Percentiles rank a stretch among this genome's conserved stretches.
Conservation (phyloP, 768 basidiomycete genomes). For the Tulasnella sp. region DNA sequence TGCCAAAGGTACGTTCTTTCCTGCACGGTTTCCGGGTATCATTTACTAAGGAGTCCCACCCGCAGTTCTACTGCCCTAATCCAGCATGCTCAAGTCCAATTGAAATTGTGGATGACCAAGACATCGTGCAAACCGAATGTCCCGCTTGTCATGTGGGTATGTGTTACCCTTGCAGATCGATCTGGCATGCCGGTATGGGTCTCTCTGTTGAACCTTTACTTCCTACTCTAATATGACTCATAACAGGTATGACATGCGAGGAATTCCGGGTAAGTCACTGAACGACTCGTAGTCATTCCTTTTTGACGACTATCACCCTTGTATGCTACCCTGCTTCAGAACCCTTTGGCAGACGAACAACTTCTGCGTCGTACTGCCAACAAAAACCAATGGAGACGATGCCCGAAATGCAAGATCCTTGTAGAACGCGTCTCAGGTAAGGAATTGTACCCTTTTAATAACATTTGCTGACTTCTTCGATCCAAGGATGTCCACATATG, state of each 20-base stretch:
- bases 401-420: conserved; percentile 4
- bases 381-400: conserved; percentile 11
- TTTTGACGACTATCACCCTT: background rate
- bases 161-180: conserved; percentile 1
- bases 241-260: background rate
- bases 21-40: background rate
- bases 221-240: background rate
- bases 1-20: background rate
- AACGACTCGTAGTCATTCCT: background rate
- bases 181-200: conserved; percentile 9
- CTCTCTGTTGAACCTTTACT: background rate
- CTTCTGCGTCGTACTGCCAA: background rate
- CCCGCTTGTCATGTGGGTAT: conserved; percentile 7
- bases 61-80: conserved; percentile 13
- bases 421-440: background rate
- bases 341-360: background rate
- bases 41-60: background rate
- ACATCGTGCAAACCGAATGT: conserved; percentile 5
- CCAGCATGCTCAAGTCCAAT: conserved; percentile 8
- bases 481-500: conserved; percentile 10
- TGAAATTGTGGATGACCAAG: background rate
- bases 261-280: background rate
- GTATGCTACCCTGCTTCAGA: background rate
- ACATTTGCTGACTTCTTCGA: background rate
- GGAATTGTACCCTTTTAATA: background rate